Percentiles rank a stretch among this genome's conserved stretches.
Evolutionary conservation across 805 yeast genomes (phyloP).

Genomic region (Lachancea waltii): DNA sequence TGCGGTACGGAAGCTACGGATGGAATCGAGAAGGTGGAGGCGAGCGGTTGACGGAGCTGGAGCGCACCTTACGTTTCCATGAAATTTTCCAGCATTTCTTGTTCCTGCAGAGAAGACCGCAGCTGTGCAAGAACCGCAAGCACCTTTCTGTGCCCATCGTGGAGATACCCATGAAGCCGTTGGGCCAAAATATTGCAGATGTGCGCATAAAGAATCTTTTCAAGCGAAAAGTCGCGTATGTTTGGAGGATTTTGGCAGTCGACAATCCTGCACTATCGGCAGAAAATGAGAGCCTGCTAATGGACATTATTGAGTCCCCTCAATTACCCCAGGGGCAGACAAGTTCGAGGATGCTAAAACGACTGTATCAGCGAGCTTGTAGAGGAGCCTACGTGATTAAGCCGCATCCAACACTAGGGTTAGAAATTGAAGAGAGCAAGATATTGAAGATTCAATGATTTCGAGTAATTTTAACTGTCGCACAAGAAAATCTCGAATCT

Average conservation of each 20-base stretch:
- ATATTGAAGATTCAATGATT: constrained; percentile 3
- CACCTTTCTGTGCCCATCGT: constrained; percentile 19
- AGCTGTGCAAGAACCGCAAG: constrained; percentile 16
- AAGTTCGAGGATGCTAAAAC: constrained; percentile 8
- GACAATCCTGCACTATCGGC: constrained; percentile 15
- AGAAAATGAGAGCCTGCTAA: constrained; percentile 11
- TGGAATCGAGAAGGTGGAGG: constrained; percentile 10
- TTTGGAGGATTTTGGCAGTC: constrained; percentile 18
- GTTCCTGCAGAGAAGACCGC: constrained; percentile 16
- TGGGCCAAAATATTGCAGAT: constrained; percentile 19
- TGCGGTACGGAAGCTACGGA: constrained; percentile 11
- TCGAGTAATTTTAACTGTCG: background rate
- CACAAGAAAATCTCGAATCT: background rate
- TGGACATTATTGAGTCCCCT: constrained; percentile 12
- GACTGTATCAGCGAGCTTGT: constrained; percentile 18
- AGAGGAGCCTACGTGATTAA: constrained; percentile 16
- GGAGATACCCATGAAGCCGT: constrained; percentile 20
- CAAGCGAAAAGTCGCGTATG: constrained; percentile 13
- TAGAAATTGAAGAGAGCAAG: constrained; percentile 4
- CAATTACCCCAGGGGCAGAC: background rate
- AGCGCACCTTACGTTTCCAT: constrained; percentile 11
- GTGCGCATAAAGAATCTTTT: constrained; percentile 17
- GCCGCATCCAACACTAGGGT: constrained; percentile 5
- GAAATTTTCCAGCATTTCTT: constrained; percentile 17
- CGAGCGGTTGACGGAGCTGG: constrained; percentile 6